Evolutionary conservation across 1,139 yeast species (phyloP), one percentile per base, ranked within the genome.

Genomic region (Kurtzmaniella natalensis): DNA sequence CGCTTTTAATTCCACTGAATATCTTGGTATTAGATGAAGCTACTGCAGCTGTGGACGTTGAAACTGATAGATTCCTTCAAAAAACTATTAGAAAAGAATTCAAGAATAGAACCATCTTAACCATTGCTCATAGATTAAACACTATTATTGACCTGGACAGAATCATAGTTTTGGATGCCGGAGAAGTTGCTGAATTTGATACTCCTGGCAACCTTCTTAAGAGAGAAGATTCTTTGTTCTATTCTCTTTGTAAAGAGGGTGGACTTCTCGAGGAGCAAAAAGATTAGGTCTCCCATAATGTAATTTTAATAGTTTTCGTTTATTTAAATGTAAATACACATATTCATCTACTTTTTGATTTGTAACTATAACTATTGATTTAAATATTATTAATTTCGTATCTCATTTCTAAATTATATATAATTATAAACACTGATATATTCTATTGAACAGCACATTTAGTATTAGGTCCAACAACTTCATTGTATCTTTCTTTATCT

Each of bases 41-140:
- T 10, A 89, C 97, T 3, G 96, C 97, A 2, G 95, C 96, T 2
- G 96, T 92, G 33, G 98, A 92, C 59, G 96, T 88, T 21, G 94
- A 88, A 52, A 92, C 98, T 1, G 98, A 92, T 57, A 67, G 81
- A 46, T 73, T 88, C 30, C 71, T 89, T 34, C 97, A 89, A 61
- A 79, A 81, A 48, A 89, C 96, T 0, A 89, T 89, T 37, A 75
- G 96, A 56, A 62, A 70, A 3, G 95, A 87, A 39, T 89, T 89
- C 57, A 78, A 79, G 48, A 87, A 88, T 44, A 76, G 95, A 55
- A 89, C 97, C 0, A 88, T 92, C 51, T 67, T 92, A 47, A 89
- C 97, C 3, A 89, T 92, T 64, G 97, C 97, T 2, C 97, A 92
- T 59, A 76, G 98, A 57, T 70, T 92, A 45, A 88, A 89, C 55